Evolutionary conservation across 2,329 filamentous ascomycete genomes (phyloP).

Genomic region (Hyphodiscus sp.): DNA sequence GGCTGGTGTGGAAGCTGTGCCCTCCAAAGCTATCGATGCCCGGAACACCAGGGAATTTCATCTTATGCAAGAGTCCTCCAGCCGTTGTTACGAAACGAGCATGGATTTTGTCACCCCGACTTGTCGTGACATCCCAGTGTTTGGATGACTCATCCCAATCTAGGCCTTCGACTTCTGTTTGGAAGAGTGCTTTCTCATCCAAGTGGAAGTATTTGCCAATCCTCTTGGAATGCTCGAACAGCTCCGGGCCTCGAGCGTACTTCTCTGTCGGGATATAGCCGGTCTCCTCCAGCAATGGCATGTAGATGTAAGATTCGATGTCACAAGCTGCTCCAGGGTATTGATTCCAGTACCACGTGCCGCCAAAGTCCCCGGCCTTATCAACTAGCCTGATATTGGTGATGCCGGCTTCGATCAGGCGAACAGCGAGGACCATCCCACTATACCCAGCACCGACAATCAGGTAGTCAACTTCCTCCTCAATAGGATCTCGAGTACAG

Average conservation of each 20-base stretch:
- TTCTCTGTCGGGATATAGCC: slow-evolving; percentile 44
- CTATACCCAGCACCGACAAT: slow-evolving; percentile 6
- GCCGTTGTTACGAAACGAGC: background rate
- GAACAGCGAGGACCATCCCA: slow-evolving; percentile 6
- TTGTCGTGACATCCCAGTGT: slow-evolving; percentile 3
- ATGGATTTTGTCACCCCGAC: too few relatives aligned
- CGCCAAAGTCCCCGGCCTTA: slow-evolving; percentile 40
- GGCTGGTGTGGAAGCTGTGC: slow-evolving; percentile 36
- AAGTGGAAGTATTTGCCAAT: slow-evolving; percentile 40
- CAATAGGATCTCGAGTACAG: background rate
- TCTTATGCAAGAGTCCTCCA: slow-evolving; percentile 6
- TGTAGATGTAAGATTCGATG: slow-evolving; percentile 51
- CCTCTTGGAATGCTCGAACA: slow-evolving; percentile 36
- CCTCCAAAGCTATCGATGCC: slow-evolving; percentile 35
- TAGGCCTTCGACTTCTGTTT: slow-evolving; percentile 4
- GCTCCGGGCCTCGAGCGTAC: slow-evolving; percentile 5
- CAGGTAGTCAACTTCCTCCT: background rate
- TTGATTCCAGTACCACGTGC: slow-evolving; percentile 43
- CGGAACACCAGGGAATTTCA: slow-evolving; percentile 38
- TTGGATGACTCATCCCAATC: slow-evolving; percentile 7
- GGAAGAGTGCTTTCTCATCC: slow-evolving; percentile 5
- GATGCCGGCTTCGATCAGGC: slow-evolving; percentile 9
- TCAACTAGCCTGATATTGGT: slow-evolving; percentile 36
- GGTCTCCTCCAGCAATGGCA: slow-evolving; percentile 53
- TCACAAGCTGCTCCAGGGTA: slow-evolving; percentile 47